Conservation (phyloP, 2,329 filamentous ascomycete species). For the Aspergillus phoenicis region DNA sequence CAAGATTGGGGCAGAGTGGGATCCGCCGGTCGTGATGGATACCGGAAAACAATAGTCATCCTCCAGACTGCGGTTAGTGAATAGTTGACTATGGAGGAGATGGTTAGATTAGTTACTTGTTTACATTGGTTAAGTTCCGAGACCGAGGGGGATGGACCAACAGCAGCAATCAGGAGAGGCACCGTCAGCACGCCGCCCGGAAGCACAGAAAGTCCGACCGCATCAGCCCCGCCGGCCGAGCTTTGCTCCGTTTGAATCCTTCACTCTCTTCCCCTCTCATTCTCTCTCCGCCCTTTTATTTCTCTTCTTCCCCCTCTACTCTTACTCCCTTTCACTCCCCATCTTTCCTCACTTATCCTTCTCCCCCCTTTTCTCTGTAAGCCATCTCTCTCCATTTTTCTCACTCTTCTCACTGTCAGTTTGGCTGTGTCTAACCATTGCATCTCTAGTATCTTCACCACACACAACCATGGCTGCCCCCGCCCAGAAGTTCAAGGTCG, state of each 20-base stretch:
- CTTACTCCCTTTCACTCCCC: constrained; percentile 9
- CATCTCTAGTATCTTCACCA: constrained; percentile 1
- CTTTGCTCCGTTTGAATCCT: not conserved
- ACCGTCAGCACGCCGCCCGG: constrained; percentile 15
- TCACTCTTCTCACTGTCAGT: constrained; percentile 7
- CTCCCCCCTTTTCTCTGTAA: not conserved
- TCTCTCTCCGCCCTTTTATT: constrained; percentile 5
- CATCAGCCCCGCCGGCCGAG: constrained; percentile 12
- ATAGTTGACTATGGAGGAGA: too few relatives aligned
- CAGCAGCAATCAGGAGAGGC: constrained; percentile 8
- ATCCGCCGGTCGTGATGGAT: too few relatives aligned
- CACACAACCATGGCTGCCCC: constrained; percentile 64
- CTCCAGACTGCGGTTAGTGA: not conserved
- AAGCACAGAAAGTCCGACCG: constrained; percentile 1
- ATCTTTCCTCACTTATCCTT: constrained; percentile 9
- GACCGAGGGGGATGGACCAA: not conserved
- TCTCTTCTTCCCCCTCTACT: constrained; percentile 15
- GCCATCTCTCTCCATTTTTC: not conserved
- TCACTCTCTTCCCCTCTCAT: not conserved
- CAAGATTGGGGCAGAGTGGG: too few relatives aligned
- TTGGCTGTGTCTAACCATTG: constrained; percentile 1
- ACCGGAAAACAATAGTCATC: not conserved
- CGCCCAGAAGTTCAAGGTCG: constrained; percentile 95
- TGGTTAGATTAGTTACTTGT: too few relatives aligned
- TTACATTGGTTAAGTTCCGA: not conserved